Percentiles rank a stretch among this genome's conserved stretches.
Conservation (phyloP, 2,329 filamentous ascomycete species). For the Fusarium setosum region DNA sequence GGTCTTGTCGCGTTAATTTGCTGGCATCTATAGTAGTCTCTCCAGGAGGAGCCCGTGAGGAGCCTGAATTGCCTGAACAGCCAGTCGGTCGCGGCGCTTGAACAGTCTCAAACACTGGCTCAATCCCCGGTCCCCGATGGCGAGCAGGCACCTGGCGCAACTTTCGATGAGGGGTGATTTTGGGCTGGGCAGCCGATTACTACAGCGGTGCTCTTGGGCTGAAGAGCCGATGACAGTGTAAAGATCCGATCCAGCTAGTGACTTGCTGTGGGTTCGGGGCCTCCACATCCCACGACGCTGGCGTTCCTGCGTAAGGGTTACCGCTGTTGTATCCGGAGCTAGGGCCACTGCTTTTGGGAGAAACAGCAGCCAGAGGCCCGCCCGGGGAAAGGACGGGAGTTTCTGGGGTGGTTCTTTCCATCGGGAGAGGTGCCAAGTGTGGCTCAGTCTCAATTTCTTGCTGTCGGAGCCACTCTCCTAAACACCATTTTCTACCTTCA, state of each 20-base stretch:
- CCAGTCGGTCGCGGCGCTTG: constrained; percentile 16
- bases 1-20: constrained; percentile 20
- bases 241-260: constrained; percentile 44
- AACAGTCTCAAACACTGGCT: constrained; percentile 36
- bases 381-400: constrained; percentile 20
- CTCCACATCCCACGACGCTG: constrained; percentile 41
- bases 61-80: constrained; percentile 2
- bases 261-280: constrained; percentile 33
- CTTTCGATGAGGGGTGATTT: constrained; percentile 34
- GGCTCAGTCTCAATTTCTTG: constrained; percentile 7
- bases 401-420: constrained; percentile 8
- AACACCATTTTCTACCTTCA: constrained; percentile 7
- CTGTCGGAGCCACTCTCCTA: constrained; percentile 23
- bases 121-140: constrained; percentile 12
- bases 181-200: constrained; percentile 36
- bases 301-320: constrained; percentile 47
- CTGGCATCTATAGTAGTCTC: constrained; percentile 9
- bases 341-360: constrained; percentile 24
- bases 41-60: too few relatives aligned
- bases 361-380: background rate
- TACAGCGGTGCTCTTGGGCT: constrained; percentile 21
- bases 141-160: constrained; percentile 20
- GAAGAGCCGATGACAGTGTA: constrained; percentile 38
- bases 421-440: constrained; percentile 1
- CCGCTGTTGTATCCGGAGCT: constrained; percentile 38